Percentiles rank a stretch among this genome's conserved stretches.
phyloP scores from a whole-genome alignment of 1,139 yeast species.

The Scheffersomyces quercinus region DNA sequence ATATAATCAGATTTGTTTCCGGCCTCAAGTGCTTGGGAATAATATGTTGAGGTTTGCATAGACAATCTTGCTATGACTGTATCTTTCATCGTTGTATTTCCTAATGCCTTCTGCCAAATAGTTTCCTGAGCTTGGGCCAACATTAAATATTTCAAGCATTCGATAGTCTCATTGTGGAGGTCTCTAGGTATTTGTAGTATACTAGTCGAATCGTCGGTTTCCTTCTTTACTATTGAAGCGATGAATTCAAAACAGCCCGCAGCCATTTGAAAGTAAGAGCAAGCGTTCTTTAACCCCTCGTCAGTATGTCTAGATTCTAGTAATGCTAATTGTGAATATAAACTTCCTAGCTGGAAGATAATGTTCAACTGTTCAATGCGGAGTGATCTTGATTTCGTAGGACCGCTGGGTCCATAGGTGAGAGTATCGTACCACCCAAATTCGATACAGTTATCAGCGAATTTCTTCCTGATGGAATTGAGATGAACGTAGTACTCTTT shows the following conservation, averaged over 20 bases:
- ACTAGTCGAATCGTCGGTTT: slow-evolving; percentile 3
- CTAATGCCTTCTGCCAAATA: slow-evolving; percentile 74
- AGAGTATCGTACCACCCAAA: slow-evolving; percentile 76
- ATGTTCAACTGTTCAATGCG: slow-evolving; percentile 62
- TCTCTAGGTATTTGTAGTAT: slow-evolving; percentile 18
- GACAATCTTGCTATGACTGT: slow-evolving; percentile 65
- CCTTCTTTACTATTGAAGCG: slow-evolving; percentile 9
- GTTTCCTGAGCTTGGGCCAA: slow-evolving; percentile 88
- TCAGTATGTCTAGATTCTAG: slow-evolving; percentile 43
- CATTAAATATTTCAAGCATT: slow-evolving; percentile 44
- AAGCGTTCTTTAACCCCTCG: slow-evolving; percentile 63
- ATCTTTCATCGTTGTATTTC: slow-evolving; percentile 54
- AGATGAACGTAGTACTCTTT: slow-evolving; percentile 35
- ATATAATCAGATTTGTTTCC: slow-evolving; percentile 54
- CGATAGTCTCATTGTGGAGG: slow-evolving; percentile 27
- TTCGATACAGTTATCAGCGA: slow-evolving; percentile 45
- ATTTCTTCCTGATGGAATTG: slow-evolving; percentile 31
- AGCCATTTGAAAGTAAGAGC: slow-evolving; percentile 64
- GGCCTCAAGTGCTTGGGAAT: slow-evolving; percentile 44
- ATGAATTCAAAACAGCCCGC: slow-evolving; percentile 66
- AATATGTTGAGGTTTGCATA: slow-evolving; percentile 59
- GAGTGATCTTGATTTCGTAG: slow-evolving; percentile 46
- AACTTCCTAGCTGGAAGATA: slow-evolving; percentile 67
- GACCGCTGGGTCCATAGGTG: slow-evolving; percentile 53
- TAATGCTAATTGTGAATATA: slow-evolving; percentile 58